Conservation (phyloP, 1,284 basidiomycete genomes). For the Moesziomyces antarcticus region DNA sequence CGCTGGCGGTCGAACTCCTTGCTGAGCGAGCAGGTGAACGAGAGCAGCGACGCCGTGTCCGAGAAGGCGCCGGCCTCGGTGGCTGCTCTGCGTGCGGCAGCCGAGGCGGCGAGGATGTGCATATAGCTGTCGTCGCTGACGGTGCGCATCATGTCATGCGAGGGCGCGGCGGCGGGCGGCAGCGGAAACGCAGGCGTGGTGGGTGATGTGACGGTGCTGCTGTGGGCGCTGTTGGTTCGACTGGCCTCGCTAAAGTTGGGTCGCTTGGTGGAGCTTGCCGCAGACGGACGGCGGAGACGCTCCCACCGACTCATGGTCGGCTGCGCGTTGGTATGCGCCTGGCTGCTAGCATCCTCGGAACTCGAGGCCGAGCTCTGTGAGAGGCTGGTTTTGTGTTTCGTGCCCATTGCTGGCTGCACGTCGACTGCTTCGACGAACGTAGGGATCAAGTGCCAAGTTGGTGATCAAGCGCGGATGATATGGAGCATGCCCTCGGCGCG, state of each 20-base stretch:
- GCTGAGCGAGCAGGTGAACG: conserved; percentile 40
- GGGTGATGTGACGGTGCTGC: conserved; percentile 34
- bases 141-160: conserved; percentile 38
- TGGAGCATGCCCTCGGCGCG: not conserved
- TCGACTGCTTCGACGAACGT: too few species aligned
- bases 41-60: conserved; percentile 34
- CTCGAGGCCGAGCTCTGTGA: conserved; percentile 41
- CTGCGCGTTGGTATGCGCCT: conserved; percentile 6
- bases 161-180: conserved; percentile 15
- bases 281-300: conserved; percentile 38
- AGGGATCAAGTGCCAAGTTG: not conserved
- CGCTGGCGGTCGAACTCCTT: conserved; percentile 45
- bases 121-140: conserved; percentile 44
- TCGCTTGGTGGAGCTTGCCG: conserved; percentile 41
- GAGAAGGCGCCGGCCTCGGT: conserved; percentile 21
- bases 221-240: conserved; percentile 27
- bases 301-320: conserved; percentile 39
- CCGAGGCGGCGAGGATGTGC: conserved; percentile 41
- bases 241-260: conserved; percentile 34
- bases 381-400: conserved; percentile 35
- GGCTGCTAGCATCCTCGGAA: conserved; percentile 35
- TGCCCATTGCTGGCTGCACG: conserved; percentile 16
- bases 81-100: conserved; percentile 23
- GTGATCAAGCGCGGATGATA: not conserved
- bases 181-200: conserved; percentile 21